Evolutionary conservation across 257 asterid genomes (phyloP).

Genomic region (Jaltomata sinuosa): DNA sequence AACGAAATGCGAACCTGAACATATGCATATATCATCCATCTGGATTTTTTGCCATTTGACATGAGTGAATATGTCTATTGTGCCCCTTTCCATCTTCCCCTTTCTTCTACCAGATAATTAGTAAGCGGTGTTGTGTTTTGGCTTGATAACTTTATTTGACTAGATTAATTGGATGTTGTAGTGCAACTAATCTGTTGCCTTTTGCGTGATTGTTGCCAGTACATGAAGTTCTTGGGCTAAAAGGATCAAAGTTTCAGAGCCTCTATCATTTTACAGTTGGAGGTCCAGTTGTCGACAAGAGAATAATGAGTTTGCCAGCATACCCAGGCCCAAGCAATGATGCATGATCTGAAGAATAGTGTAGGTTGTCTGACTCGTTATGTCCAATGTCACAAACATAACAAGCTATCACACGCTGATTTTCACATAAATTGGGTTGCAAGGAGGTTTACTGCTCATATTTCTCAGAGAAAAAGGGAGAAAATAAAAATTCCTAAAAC

Average conservation of each 20-base stretch:
- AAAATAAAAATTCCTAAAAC: neutral
- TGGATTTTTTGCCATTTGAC: neutral
- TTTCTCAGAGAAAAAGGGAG: neutral
- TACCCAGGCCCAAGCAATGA: conserved; percentile 70
- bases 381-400: neutral
- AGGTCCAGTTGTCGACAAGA: conserved; percentile 68
- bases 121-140: neutral
- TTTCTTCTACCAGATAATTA: neutral
- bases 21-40: neutral
- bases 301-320: conserved; percentile 91
- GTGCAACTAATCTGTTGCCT: neutral
- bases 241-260: conserved; percentile 61
- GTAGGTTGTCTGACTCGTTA: neutral
- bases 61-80: neutral
- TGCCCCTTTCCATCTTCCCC: neutral
- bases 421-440: neutral
- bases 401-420: neutral
- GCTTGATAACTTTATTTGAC: neutral
- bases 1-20: neutral
- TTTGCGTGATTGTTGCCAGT: conserved; percentile 33
- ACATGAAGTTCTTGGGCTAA: conserved; percentile 75
- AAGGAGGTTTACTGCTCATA: neutral
- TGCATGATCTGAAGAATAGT: conserved; percentile 17
- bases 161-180: neutral
- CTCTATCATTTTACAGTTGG: conserved; percentile 88